Evolutionary conservation across 2,329 filamentous ascomycete species (phyloP), one percentile per base, ranked within the genome.

Genomic region (Tolypocladium album): DNA sequence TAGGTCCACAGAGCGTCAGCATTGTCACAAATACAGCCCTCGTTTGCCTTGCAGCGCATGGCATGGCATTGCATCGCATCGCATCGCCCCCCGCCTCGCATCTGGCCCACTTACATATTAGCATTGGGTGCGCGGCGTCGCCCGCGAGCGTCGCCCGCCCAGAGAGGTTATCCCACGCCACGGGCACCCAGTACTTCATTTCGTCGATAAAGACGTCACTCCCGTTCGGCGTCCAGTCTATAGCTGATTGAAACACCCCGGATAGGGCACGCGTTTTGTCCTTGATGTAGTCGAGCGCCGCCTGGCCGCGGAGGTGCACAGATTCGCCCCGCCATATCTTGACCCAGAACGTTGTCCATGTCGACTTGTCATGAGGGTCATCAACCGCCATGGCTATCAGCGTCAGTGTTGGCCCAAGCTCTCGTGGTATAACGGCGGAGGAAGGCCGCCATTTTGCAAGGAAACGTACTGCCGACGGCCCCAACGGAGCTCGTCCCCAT

Each of bases 101-200:
- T 27, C 15, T 12, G 1, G 45, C 22, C 12, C 2, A 61, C 68
- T 64, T 65, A 74, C 72, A 76, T 36, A 72, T 70, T 17, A 76
- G 66, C 77, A 80, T 79, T 0, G 78, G 74, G 67, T 81, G 75
- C 5, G 70, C 72, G 1, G 75, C 73, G 57, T 76, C 75, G 15
- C 75, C 74, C 0, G 71, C 72, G 3, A 76, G 66, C n/a, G 74
- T 75, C 15, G 73, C 67, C 27, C 72, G 65, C 1, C 72, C 71
- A 1, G 60, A 63, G 3, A 61, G 64, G 27, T 71, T 73, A 31
- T 72, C 65, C 67, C 71, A 76, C 0, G 63, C 60, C 22, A 64
- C 63, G 2, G 73, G 65, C 15, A 68, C 60, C 74, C 74, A 76
- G 60, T 73, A 72, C 47, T 68, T 70, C 69, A 76, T 74, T 61